Conservation (phyloP, 306 rosid species). For the Cucurbita moschata region DNA sequence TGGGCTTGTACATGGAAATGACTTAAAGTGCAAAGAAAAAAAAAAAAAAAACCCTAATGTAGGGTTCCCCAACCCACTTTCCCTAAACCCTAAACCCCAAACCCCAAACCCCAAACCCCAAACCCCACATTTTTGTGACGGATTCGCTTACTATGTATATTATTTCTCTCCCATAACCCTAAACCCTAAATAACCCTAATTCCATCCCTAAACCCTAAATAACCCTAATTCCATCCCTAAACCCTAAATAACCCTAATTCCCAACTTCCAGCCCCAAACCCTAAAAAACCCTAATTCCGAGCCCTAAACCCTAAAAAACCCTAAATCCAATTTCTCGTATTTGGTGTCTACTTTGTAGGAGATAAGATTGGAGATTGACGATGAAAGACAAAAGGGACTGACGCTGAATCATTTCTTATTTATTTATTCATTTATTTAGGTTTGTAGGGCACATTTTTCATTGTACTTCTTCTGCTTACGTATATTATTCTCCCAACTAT, state of each 20-base stretch:
- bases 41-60: not conserved
- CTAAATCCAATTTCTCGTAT: not conserved
- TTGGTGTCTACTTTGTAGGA: not conserved
- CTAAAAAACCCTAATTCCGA: too few relatives aligned
- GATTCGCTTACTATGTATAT: constrained; percentile 26
- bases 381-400: not conserved
- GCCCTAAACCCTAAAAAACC: not conserved
- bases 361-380: not conserved
- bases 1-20: constrained; percentile 25
- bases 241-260: constrained; percentile 1
- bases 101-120: too few relatives aligned
- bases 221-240: not conserved
- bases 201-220: not conserved
- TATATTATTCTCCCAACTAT: not conserved
- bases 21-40: constrained; percentile 32
- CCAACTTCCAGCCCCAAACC: not conserved
- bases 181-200: too few relatives aligned
- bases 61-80: not conserved
- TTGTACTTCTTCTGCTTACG: not conserved
- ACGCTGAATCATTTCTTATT: not conserved
- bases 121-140: constrained; percentile 11
- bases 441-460: not conserved
- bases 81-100: not conserved
- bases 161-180: too few relatives aligned
- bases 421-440: not conserved